Conservation (phyloP, 2,329 filamentous ascomycete genomes). For the Huntiella savannae region DNA sequence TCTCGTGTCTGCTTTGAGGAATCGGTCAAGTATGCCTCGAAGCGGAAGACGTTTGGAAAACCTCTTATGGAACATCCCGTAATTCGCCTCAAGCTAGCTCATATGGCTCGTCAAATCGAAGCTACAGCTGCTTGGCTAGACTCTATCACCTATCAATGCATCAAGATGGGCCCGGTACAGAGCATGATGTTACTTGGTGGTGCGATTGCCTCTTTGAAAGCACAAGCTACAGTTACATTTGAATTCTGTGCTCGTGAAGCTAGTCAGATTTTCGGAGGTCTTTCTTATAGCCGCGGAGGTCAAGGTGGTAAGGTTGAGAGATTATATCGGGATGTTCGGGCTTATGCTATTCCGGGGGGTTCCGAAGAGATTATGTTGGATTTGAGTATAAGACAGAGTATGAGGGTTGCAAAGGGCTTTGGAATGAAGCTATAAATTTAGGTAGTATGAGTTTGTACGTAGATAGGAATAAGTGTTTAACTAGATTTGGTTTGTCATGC, state of each 20-base stretch:
- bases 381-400: constrained; percentile 74
- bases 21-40: constrained; percentile 89
- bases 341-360: constrained; percentile 89
- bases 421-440: constrained; percentile 75
- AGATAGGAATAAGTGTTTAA: too few species aligned
- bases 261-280: constrained; percentile 88
- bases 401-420: constrained; percentile 74
- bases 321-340: constrained; percentile 83
- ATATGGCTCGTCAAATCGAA: constrained; percentile 97
- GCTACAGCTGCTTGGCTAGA: constrained; percentile 95
- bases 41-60: constrained; percentile 92
- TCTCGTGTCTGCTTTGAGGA: constrained; percentile 94
- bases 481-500: too few species aligned
- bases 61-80: constrained; percentile 92
- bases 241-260: constrained; percentile 96
- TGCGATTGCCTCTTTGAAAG: constrained; percentile 83
- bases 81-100: constrained; percentile 90
- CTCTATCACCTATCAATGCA: constrained; percentile 81
- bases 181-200: constrained; percentile 92
- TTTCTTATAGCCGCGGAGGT: constrained; percentile 80
- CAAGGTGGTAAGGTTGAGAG: constrained; percentile 93
- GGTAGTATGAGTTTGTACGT: too few species aligned
- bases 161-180: constrained; percentile 83
- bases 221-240: constrained; percentile 82
- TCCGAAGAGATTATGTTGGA: constrained; percentile 98